Percentiles rank a stretch among this genome's conserved stretches.
Evolutionary conservation across 2,329 filamentous ascomycete species (phyloP).

Genomic region (Calonectria naviculata): DNA sequence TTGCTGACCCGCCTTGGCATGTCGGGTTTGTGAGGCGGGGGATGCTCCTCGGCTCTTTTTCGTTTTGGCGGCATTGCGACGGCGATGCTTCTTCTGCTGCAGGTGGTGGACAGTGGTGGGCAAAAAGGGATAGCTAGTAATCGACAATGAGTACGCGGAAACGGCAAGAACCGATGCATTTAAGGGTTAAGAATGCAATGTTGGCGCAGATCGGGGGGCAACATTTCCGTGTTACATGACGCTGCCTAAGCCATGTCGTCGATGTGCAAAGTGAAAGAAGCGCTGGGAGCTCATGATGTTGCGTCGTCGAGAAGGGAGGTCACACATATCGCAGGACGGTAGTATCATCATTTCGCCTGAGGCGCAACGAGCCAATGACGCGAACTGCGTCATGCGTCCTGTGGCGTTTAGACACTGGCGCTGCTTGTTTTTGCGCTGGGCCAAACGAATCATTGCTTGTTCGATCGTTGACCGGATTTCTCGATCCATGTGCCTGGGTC

Average conservation of each 20-base stretch:
- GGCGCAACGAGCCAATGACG: constrained; percentile 34
- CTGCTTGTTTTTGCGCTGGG: constrained; percentile 3
- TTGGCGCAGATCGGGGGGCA: constrained; percentile 9
- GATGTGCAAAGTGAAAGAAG: not conserved
- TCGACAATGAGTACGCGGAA: constrained; percentile 18
- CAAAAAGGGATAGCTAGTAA: constrained; percentile 12
- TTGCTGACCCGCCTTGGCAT: constrained; percentile 41
- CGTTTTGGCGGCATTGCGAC: constrained; percentile 52
- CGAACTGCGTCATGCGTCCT: constrained; percentile 40
- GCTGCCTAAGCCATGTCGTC: not conserved
- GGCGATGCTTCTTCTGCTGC: constrained; percentile 10
- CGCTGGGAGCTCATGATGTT: not conserved
- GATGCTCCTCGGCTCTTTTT: constrained; percentile 44
- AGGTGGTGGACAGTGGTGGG: not conserved
- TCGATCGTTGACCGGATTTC: constrained; percentile 33
- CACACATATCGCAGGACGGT: not conserved
- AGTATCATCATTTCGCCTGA: constrained; percentile 30
- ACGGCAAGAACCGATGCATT: not conserved
- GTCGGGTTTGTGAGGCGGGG: constrained; percentile 35
- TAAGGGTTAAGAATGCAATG: not conserved
- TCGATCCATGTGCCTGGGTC: constrained; percentile 30
- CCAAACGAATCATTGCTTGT: constrained; percentile 14
- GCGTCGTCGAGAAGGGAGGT: not conserved
- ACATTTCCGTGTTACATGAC: not conserved
- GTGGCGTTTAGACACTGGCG: not conserved